phyloP scores from a whole-genome alignment of 2,329 filamentous ascomycete species.

The Aureobasidium vineae region DNA sequence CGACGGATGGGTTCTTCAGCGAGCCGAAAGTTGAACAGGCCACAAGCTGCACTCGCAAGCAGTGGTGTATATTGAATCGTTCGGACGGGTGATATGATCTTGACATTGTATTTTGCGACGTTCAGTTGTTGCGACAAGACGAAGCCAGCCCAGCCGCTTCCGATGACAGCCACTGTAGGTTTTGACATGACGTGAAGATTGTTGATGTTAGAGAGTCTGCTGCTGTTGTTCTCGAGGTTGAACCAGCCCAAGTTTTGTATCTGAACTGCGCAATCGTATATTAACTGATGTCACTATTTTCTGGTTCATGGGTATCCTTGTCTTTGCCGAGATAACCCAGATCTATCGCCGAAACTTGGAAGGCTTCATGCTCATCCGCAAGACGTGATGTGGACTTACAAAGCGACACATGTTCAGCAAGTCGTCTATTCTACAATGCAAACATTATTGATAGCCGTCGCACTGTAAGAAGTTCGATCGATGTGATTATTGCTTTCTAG shows the following conservation, averaged over 20 bases:
- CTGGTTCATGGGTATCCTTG: background rate
- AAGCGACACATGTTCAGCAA: background rate
- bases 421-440: too few species aligned
- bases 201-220: too few species aligned
- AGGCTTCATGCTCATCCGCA: background rate
- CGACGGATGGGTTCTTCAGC: slow-evolving; percentile 48
- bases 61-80: slow-evolving; percentile 49
- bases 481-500: too few species aligned
- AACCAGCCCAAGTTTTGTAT: background rate
- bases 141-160: slow-evolving; percentile 46
- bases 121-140: slow-evolving; percentile 42
- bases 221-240: background rate
- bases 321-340: slow-evolving; percentile 9
- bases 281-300: slow-evolving; percentile 10
- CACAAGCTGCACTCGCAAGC: slow-evolving; percentile 47
- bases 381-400: background rate
- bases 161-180: slow-evolving; percentile 38
- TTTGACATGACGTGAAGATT: slow-evolving; percentile 7
- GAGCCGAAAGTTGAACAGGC: slow-evolving; percentile 47
- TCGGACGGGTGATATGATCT: slow-evolving; percentile 44
- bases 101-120: slow-evolving; percentile 42
- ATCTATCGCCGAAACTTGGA: background rate
- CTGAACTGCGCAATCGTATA: background rate
- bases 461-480: too few species aligned
- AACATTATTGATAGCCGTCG: too few species aligned